phyloP scores from a whole-genome alignment of 108 stramenopile species.

The Hondaea fermentalgiana region DNA sequence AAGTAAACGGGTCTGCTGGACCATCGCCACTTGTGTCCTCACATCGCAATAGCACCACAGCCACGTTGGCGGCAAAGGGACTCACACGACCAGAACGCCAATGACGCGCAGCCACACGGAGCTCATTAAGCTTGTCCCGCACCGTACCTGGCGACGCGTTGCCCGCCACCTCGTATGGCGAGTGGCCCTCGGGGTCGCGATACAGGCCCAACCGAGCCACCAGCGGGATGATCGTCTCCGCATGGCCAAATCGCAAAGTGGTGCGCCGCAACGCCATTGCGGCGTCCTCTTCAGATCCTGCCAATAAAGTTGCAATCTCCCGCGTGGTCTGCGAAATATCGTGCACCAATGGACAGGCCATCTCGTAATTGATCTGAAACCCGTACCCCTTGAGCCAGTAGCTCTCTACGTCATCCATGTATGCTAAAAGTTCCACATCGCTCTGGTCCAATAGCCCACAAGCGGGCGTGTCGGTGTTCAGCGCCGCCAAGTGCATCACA shows the following conservation, averaged over 20 bases:
- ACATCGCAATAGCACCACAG: background rate
- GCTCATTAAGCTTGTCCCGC: background rate
- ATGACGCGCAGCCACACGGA: background rate
- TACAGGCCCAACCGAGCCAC: background rate
- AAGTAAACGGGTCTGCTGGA: no score
- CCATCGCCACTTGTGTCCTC: background rate
- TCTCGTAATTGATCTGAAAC: slow-evolving; percentile 4
- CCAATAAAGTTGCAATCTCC: background rate
- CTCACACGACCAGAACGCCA: background rate
- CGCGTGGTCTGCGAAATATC: background rate
- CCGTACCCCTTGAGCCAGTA: slow-evolving; percentile 3
- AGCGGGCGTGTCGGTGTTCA: background rate
- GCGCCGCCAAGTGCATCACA: background rate
- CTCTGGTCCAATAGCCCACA: background rate
- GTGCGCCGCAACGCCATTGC: background rate
- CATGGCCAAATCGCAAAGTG: background rate
- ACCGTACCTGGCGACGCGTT: background rate
- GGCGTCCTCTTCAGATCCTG: background rate
- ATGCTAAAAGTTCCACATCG: background rate
- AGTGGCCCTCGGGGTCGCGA: background rate
- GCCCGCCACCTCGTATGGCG: background rate
- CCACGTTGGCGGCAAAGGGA: background rate
- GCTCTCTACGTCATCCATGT: background rate
- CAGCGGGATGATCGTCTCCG: background rate
- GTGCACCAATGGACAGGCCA: background rate